Percentiles rank a stretch among this genome's conserved stretches.
phyloP scores from a whole-genome alignment of 129 eudicot species.

The Helichrysum umbraculigerum region DNA sequence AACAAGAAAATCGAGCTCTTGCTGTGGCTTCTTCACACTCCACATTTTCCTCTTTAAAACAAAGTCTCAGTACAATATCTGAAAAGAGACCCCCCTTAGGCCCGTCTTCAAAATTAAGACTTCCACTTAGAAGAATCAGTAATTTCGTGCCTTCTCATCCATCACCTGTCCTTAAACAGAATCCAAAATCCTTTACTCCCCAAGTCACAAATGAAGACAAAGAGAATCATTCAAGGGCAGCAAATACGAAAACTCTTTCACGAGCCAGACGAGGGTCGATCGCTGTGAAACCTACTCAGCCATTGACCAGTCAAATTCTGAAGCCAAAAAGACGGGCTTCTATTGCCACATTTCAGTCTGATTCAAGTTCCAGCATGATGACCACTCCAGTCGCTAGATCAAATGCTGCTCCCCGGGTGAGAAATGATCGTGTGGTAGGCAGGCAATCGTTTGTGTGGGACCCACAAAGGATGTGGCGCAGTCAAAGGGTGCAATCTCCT shows the following conservation, averaged over 20 bases:
- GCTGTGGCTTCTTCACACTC: conserved; percentile 67
- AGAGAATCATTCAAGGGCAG: conserved; percentile 48
- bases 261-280: conserved; percentile 64
- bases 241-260: conserved; percentile 32
- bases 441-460: conserved; percentile 57
- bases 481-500: conserved; percentile 45
- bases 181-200: conserved; percentile 31
- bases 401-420: conserved; percentile 25
- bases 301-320: conserved; percentile 22
- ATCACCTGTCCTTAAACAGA: conserved; percentile 45
- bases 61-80: conserved; percentile 46
- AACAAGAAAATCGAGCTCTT: conserved; percentile 77
- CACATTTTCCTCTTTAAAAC: conserved; percentile 48
- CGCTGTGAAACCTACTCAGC: conserved; percentile 37
- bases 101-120: conserved; percentile 70
- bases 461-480: conserved; percentile 17
- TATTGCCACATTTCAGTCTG: conserved; percentile 58
- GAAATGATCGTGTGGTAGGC: conserved; percentile 47
- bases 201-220: conserved; percentile 44
- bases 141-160: conserved; percentile 62
- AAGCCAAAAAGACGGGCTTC: conserved; percentile 81
- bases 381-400: conserved; percentile 47
- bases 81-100: conserved; percentile 76
- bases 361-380: conserved; percentile 40
- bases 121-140: conserved; percentile 70